These are phyloP conservation scores for Secale cereale DNA, from an alignment of 176 grass and related monocot genomes.

Conservation along the genomic window DNA sequence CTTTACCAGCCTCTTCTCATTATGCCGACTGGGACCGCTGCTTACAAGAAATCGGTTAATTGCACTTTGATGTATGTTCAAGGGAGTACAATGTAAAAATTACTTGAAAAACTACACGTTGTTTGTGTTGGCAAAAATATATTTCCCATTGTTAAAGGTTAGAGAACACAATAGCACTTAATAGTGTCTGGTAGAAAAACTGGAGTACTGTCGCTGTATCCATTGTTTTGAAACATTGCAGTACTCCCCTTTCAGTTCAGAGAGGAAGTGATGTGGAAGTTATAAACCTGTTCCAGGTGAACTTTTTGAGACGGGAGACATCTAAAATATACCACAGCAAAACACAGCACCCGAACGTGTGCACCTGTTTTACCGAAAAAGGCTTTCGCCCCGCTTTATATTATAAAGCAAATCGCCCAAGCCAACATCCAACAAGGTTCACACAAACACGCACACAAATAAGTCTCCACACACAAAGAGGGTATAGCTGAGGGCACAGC, in stretches of 20 bases:
- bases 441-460: no score
- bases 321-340: background rate
- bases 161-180: background rate
- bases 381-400: no score
- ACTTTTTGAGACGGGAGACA: background rate
- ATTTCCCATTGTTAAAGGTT: background rate
- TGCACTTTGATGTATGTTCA: background rate
- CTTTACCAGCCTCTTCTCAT: background rate
- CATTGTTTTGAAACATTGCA: background rate
- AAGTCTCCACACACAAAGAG: no score
- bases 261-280: background rate
- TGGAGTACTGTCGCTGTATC: background rate
- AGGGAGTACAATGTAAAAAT: background rate
- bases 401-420: no score
- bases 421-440: no score
- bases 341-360: background rate
- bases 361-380: background rate
- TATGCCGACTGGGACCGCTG: background rate
- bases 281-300: background rate
- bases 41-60: slow-evolving; percentile 2
- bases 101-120: background rate
- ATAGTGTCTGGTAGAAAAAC: background rate
- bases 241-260: background rate
- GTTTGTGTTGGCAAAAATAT: background rate
- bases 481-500: no score